Percentiles rank a stretch among this genome's conserved stretches.
Evolutionary conservation across 2,329 filamentous ascomycete genomes (phyloP).

Genomic region (Aspergillus persii): DNA sequence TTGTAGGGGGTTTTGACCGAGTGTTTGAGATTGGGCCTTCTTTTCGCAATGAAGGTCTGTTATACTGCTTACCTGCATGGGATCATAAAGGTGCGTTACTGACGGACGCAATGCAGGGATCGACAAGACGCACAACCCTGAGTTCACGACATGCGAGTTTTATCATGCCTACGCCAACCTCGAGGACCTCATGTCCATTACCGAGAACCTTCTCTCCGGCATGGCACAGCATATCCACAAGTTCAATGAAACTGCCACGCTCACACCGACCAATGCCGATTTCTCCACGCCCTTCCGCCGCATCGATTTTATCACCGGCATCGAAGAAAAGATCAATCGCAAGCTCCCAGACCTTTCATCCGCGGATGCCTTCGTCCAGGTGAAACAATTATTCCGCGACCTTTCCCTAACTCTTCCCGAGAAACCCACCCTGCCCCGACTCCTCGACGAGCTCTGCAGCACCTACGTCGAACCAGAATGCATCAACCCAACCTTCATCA

Average conservation of each 20-base stretch:
- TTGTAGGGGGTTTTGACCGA: constrained; percentile 81
- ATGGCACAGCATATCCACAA: constrained; percentile 54
- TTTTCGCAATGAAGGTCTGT: constrained; percentile 83
- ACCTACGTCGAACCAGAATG: constrained; percentile 77
- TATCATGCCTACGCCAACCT: constrained; percentile 84
- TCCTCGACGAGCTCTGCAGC: constrained; percentile 78
- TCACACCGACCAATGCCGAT: constrained; percentile 51
- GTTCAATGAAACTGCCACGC: constrained; percentile 43
- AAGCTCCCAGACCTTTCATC: constrained; percentile 62
- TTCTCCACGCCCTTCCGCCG: constrained; percentile 61
- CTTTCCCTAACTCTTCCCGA: constrained; percentile 51
- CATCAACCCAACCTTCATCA: constrained; percentile 74
- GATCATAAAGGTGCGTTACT: neutral
- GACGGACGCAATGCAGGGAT: constrained; percentile 46
- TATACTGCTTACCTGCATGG: neutral
- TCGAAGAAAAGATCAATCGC: constrained; percentile 67
- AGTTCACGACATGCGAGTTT: constrained; percentile 97
- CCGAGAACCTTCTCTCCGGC: constrained; percentile 66
- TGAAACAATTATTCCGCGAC: constrained; percentile 56
- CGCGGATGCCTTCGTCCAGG: constrained; percentile 55
- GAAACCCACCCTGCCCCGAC: constrained; percentile 60
- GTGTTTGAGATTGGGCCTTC: constrained; percentile 91
- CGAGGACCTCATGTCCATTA: constrained; percentile 69
- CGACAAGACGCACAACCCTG: constrained; percentile 89
- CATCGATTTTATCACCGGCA: constrained; percentile 77